These are phyloP conservation scores for Astrothelium subdiscretum DNA, from an alignment of 495 filamentous ascomycete species.

Conservation along the genomic window DNA sequence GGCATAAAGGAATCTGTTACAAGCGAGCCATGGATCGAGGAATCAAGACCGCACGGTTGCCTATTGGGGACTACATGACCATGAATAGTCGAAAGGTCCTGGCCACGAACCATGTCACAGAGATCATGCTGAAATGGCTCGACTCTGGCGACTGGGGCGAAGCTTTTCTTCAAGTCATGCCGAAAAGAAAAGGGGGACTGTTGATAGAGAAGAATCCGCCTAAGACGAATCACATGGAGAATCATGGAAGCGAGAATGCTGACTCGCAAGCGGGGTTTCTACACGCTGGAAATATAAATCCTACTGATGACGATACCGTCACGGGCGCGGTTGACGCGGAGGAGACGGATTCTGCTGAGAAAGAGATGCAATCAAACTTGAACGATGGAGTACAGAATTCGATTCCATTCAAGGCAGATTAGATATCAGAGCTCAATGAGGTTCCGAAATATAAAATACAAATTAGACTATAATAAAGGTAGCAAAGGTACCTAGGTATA, in stretches of 20 bases:
- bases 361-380: no score
- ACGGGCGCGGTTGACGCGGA: no score
- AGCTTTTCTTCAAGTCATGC: constrained; percentile 78
- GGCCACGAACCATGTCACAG: constrained; percentile 86
- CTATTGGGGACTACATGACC: constrained; percentile 82
- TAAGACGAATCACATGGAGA: constrained; percentile 3
- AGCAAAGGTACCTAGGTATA: no score
- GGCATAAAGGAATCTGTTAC: constrained; percentile 90
- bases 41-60: constrained; percentile 77
- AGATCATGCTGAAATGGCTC: constrained; percentile 92
- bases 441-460: no score
- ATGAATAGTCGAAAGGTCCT: constrained; percentile 77
- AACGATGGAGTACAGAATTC: no score
- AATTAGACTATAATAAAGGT: no score
- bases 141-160: constrained; percentile 79
- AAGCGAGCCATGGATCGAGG: constrained; percentile 60
- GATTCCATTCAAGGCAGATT: no score
- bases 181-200: constrained; percentile 67
- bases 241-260: constrained; percentile 1
- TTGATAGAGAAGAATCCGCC: constrained; percentile 29
- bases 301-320: no score
- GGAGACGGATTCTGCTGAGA: no score
- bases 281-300: neutral
- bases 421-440: no score
- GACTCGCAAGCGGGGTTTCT: no score